A percentile compares a stretch with the other conserved stretches of the same genome.
Evolutionary conservation across 805 yeast species (phyloP).

Genomic region (Pichia paraexigua): DNA sequence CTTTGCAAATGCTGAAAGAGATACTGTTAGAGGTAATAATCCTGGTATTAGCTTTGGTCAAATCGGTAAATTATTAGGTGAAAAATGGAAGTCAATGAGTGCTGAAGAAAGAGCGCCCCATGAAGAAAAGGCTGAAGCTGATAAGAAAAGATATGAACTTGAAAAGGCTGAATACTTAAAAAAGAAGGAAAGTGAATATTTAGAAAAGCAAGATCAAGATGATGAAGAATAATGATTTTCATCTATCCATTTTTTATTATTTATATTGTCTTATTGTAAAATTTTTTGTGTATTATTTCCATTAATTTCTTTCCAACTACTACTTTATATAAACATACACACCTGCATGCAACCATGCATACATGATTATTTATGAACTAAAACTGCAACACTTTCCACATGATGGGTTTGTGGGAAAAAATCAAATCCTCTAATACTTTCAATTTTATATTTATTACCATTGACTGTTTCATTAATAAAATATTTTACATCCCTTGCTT

Average conservation of each 20-base stretch:
- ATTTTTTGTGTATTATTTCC: conserved; percentile 6
- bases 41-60: conserved; percentile 95
- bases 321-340: too few species aligned
- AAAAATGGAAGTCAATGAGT: conserved; percentile 87
- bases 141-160: conserved; percentile 95
- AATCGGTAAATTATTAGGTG: conserved; percentile 92
- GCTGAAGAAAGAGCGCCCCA: conserved; percentile 83
- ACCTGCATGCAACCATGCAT: too few species aligned
- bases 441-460: conserved; percentile 61
- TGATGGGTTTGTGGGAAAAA: conserved; percentile 70
- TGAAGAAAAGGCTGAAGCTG: conserved; percentile 88
- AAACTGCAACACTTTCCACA: conserved; percentile 47
- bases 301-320: conserved; percentile 1
- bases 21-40: conserved; percentile 88
- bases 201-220: conserved; percentile 7
- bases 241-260: neutral
- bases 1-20: conserved; percentile 97
- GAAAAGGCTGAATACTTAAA: conserved; percentile 80
- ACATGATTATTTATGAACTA: conserved; percentile 17
- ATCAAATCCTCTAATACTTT: conserved; percentile 87
- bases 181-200: conserved; percentile 15
- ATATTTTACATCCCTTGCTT: conserved; percentile 87
- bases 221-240: neutral
- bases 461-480: conserved; percentile 59
- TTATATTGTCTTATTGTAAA: neutral